phyloP scores from a whole-genome alignment of 495 filamentous ascomycete genomes.

The Neurospora cerealis region DNA sequence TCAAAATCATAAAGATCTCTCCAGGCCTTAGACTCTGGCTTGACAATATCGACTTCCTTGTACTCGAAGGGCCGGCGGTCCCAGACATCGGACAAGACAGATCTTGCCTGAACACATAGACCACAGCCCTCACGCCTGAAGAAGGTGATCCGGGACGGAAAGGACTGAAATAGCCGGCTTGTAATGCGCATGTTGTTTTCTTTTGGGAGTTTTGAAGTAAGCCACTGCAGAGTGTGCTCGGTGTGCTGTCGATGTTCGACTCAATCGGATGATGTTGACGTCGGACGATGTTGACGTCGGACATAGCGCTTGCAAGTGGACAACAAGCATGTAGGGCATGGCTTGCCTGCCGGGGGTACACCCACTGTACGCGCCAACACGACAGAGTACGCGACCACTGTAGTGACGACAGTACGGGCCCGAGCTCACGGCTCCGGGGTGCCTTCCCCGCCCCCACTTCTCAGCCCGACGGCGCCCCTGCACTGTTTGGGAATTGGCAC shows the following conservation, averaged over 20 bases:
- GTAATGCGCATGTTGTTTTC: conserved; percentile 27
- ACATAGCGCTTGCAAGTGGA: not conserved
- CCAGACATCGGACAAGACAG: conserved; percentile 58
- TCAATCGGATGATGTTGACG: not conserved
- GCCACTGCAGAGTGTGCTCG: not conserved
- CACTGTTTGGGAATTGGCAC: not conserved
- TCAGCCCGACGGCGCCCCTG: not conserved
- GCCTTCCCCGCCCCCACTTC: not conserved
- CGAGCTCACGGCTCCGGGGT: not conserved
- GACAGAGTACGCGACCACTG: not conserved
- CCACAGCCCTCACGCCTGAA: conserved; percentile 75
- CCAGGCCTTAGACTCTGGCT: conserved; percentile 54
- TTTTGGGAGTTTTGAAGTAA: not conserved
- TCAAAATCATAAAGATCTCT: conserved; percentile 82
- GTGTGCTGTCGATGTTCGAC: not conserved
- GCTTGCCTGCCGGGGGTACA: not conserved
- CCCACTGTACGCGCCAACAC: not conserved
- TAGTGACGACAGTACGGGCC: not conserved
- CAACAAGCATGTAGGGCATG: not conserved
- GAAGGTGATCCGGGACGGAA: conserved; percentile 56
- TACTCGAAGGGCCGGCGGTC: conserved; percentile 62
- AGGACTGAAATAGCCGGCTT: conserved; percentile 38
- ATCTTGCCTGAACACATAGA: conserved; percentile 67
- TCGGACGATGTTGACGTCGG: not conserved
- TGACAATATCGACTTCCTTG: conserved; percentile 71